Conservation (phyloP, 164 flowering plant species). For the Stephania cephalantha region DNA sequence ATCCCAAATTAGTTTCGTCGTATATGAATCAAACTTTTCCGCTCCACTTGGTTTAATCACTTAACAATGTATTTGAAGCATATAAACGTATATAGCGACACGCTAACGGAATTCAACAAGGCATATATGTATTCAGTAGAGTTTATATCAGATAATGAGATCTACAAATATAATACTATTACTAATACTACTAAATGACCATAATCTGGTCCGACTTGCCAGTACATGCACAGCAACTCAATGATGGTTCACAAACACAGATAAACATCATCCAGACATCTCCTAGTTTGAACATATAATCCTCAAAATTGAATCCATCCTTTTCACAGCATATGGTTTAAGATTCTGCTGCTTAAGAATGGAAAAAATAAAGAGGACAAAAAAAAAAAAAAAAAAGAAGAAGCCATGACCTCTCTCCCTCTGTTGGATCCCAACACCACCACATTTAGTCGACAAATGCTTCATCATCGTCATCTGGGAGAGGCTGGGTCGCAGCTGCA, state of each 20-base stretch:
- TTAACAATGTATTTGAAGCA: too few relatives aligned
- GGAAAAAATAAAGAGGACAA: conserved; percentile 3
- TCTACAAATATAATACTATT: not conserved
- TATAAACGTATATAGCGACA: too few relatives aligned
- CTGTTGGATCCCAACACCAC: not conserved
- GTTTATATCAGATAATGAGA: too few relatives aligned
- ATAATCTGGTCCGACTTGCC: not conserved
- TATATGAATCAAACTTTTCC: too few relatives aligned
- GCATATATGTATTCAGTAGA: too few relatives aligned
- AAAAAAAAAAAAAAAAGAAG: not conserved
- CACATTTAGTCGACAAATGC: conserved; percentile 1
- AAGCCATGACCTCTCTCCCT: not conserved
- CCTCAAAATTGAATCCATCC: conserved; percentile 3
- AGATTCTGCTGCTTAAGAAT: not conserved
- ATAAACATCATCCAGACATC: not conserved
- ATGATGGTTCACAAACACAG: not conserved
- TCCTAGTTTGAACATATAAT: not conserved
- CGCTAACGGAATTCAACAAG: too few relatives aligned
- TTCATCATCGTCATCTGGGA: conserved; percentile 11
- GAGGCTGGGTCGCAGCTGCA: conserved; percentile 5
- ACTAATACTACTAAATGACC: not conserved
- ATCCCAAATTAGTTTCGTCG: too few relatives aligned
- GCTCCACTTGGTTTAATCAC: too few relatives aligned
- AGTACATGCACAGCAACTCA: not conserved
- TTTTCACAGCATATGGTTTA: not conserved